Base-by-base conservation (phyloP, 176 grass and related monocot genomes). In the Leersia perrieri region DNA sequence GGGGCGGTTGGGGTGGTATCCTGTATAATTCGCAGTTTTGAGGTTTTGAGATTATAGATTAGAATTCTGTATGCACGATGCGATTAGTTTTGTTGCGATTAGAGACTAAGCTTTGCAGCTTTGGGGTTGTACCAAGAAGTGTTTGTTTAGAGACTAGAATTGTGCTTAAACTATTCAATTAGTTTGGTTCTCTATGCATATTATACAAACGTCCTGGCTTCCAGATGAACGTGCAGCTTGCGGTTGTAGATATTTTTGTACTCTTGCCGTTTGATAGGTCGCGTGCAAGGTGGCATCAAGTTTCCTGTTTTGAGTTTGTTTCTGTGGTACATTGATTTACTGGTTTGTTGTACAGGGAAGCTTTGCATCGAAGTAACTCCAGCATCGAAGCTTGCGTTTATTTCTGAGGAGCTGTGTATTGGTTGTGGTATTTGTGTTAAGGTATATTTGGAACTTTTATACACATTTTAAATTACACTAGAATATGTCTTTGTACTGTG, bases 371-470 rank as follows among this genome's bases (percentile, higher is more conserved):
- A 98, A 89, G 92, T 98, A 33, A 84, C 53, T 34, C 14, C 90
- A 0, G 75, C 57, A 0, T 79, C 92, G 13, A 95, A 93, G 67
- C 58, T 93, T 31, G 86, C 96, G 6, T 95, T 91, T 70, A 98
- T 98, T 69, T 98, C 96, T 30, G 96, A 98, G 74, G 96, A 98
- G 74, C 67, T 98, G 33, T 98, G 96, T 67, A 98, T 92, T 33
- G 92, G 96, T 79, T 98, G 96, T 49, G 96, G 96, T 80, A 95
- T 95, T n/a, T 98, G 92, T 13, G 90, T 98, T 47, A 98, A 98
- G 92, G 95, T 95, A 68, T 62, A 39, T 22, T 58, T 66, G 70
- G 23, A 73, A 39, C 10, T 30, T 3, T 16, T 15, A 29, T n/a
- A 22, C 30, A 31, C 13, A 11, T 63, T n/a, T n/a, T 40, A 40